Evolutionary conservation across 179 eudicot species (phyloP).

Genomic region (Silene vulgaris): DNA sequence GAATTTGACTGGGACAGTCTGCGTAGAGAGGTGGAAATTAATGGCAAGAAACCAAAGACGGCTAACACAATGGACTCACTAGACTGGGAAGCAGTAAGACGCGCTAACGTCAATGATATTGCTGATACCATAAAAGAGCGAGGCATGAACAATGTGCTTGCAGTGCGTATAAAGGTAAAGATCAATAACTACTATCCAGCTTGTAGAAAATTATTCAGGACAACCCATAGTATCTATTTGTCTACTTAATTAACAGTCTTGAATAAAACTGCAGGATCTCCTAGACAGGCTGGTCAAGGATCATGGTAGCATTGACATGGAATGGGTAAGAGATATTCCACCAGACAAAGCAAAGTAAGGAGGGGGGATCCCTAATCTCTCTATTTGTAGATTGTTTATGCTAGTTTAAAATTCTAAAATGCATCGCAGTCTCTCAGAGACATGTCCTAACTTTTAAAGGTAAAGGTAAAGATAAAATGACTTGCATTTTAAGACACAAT

Average conservation of each 20-base stretch:
- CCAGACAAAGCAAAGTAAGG: conserved; percentile 82
- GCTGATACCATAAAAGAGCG: conserved; percentile 68
- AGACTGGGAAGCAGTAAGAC: conserved; percentile 72
- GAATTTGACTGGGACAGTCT: conserved; percentile 46
- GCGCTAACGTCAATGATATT: conserved; percentile 56
- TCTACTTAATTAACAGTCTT: conserved; percentile 5
- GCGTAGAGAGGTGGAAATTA: conserved; percentile 43
- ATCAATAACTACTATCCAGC: neutral
- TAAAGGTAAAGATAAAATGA: neutral
- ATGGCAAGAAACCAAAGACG: conserved; percentile 41
- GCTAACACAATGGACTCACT: conserved; percentile 55
- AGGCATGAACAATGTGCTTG: conserved; percentile 88
- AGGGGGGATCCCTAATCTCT: conserved; percentile 10
- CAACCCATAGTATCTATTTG: neutral
- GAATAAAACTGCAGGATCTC: conserved; percentile 48
- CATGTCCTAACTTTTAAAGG: neutral
- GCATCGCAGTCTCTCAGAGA: neutral
- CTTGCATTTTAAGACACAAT: neutral
- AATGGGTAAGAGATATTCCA: conserved; percentile 86
- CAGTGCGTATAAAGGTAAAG: conserved; percentile 73
- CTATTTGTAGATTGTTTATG: neutral
- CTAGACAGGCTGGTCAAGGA: conserved; percentile 68
- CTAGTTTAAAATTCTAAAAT: neutral
- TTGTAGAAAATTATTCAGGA: conserved; percentile 8
- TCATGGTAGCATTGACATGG: conserved; percentile 74